phyloP scores from a whole-genome alignment of 2,329 filamentous ascomycete species.

The Salinomyces thailandicus region DNA sequence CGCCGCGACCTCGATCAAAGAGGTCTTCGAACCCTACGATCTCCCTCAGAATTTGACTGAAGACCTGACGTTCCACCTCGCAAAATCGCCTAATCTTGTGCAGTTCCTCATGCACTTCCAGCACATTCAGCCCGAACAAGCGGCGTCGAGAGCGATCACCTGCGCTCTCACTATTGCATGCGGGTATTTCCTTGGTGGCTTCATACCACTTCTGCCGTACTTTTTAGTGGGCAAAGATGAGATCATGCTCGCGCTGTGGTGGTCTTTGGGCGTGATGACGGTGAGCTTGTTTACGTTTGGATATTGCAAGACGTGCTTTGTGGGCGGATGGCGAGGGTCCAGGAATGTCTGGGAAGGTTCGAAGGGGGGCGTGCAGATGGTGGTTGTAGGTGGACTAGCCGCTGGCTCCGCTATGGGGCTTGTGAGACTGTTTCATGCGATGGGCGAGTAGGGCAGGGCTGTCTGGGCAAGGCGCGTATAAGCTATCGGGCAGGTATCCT shows the following conservation, averaged over 20 bases:
- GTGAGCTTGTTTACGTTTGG: slow-evolving; percentile 51
- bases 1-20: slow-evolving; percentile 30
- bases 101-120: slow-evolving; percentile 40
- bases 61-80: slow-evolving; percentile 13
- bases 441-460: too few species aligned
- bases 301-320: slow-evolving; percentile 43
- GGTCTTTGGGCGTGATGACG: slow-evolving; percentile 47
- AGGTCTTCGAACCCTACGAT: slow-evolving; percentile 32
- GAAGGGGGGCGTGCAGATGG: slow-evolving; percentile 53
- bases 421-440: slow-evolving; percentile 14
- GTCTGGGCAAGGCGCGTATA: too few species aligned
- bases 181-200: slow-evolving; percentile 46
- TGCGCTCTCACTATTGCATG: slow-evolving; percentile 55
- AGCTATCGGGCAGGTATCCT: too few species aligned
- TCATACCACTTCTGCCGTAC: slow-evolving; percentile 59
- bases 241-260: slow-evolving; percentile 41
- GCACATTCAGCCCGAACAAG: slow-evolving; percentile 33
- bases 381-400: slow-evolving; percentile 53
- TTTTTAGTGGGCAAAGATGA: slow-evolving; percentile 38
- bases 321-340: slow-evolving; percentile 33
- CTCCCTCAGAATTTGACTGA: slow-evolving; percentile 20
- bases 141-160: slow-evolving; percentile 31
- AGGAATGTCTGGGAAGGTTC: slow-evolving; percentile 37
- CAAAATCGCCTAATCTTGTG: slow-evolving; percentile 6
- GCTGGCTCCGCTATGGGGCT: slow-evolving; percentile 52